Evolutionary conservation across 106 monocot species (phyloP), one percentile per base, ranked within the genome.

Genomic region (Allium sativum): DNA sequence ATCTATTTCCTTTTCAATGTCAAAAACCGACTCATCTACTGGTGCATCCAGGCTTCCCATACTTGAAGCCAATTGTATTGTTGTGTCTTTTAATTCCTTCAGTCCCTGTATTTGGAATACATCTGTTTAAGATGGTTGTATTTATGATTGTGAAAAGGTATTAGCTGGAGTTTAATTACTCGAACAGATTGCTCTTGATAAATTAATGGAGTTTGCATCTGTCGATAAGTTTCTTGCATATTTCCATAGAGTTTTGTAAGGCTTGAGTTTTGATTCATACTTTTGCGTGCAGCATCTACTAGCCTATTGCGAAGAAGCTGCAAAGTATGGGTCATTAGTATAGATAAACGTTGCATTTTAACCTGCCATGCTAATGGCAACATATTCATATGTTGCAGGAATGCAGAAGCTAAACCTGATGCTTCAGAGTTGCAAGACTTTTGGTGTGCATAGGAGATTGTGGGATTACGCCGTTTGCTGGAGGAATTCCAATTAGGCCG

Each of bases 371-470:
- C 31, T 0, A 31, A 5, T 2, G 31, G 31, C 31, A 31, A 31
- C 31, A 31, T 31, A 31, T 10, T 44, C 18, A 9, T 44, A 9
- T 9, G 43, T 17, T 15, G n/a, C 15, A 4, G 40, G 44, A 62
- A 18, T 44, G 18, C 7, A 21, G 47, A 18, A 62, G 47, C 10
- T 42, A 69, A 72, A 90, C 90, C 72, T 90, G 90, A 70, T 90
- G 90, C 55, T 90, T 90, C 17, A 85, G 77, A 66, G 90, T 90
- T 58, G 90, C 82, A 62, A 90, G 56, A 47, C 85, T 85, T 59
- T 90, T 90, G 45, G 90, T 90, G 43, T 90, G 90, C 90, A 90
- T 90, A 41, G 90, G 90, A 52, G 90, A 90, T 63, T 90, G 90
- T 21, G 90, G 90, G 44, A 90, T 90, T 18, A 90, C 90, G 40